Base-by-base conservation (phyloP, 1,284 basidiomycete species). In the Tranzscheliella williamsii region DNA sequence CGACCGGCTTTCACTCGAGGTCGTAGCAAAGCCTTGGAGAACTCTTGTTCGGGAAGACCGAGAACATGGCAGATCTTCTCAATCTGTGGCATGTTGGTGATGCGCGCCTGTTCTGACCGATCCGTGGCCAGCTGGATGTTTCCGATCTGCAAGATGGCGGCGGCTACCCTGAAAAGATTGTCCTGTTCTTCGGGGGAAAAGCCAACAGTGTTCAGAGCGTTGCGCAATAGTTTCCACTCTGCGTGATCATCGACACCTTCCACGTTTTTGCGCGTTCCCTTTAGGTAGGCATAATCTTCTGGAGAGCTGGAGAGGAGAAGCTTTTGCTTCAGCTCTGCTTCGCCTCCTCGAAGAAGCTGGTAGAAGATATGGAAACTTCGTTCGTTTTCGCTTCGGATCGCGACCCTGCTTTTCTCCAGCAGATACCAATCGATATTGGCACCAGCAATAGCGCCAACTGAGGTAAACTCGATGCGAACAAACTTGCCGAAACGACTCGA, bases 391-490 rank as follows among this genome's bases (percentile, higher is more conserved):
- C 63, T 69, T 13, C 73, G 73, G 20, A 63, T 76, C 24, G 73
- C 70, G 24, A 99, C 93, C 69, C 95, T 81, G 76, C 91, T 94
- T 83, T 98, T 98, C 82, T 99, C 95, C 37, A 99, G 81, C 31
- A 99, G 82, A 78, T 99, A 99, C 95, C 95, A 98, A 78, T 98
- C 93, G 58, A 98, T 94, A 74, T 94, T 96, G 30, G 95, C 95
- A 2, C 95, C 95, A 1, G 92, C 90, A 48, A 99, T 99, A 56
- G 91, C 91, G 0, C 94, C 94, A 48, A 90, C 85, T 0, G 90
- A 87, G 0, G 90, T 87, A 78, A 99, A 98, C 73, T 89, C 90
- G 67, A 99, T 98, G 37, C 92, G 84, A 29, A 99, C 90, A 78
- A 98, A 98, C 80, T 99, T 98, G 21, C 92, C 60, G 78, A 97